Evolutionary conservation across 139 green algal species (phyloP), one percentile per base, ranked within the genome.

Genomic region (Chlorella sp.): DNA sequence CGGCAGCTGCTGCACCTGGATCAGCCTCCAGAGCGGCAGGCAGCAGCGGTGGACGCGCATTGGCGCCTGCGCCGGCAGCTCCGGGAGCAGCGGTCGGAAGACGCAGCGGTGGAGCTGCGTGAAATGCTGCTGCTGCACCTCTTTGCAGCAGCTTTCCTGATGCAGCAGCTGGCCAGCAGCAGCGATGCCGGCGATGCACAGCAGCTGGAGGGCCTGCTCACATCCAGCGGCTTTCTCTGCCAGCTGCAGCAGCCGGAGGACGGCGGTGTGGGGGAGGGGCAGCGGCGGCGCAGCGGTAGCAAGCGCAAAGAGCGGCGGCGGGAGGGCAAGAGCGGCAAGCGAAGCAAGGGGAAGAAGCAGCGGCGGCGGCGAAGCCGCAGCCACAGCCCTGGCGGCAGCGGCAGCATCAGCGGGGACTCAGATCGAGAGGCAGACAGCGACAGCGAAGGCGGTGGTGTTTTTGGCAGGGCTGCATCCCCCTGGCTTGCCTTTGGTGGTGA

Each of bases 51-150:
- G 53, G 71, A 42, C 3, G 71, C 71, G 48, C 71, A 83, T n/a
- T 83, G 85, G 85, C 71, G 21, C 26, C 71, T 83, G 71, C 85
- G 85, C n/a, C 42, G 26, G 40, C 71, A 42, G 85, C 42, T 83
- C 7, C 19, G 9, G 40, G 40, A 37, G 48, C 69, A 83, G 42
- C 71, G 26, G 68, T 28, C 19, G 9, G n/a, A 61, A 3, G 71
- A 32, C 0, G 53, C 71, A 1, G 5, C 21, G 12, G 71, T n/a
- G 34, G 32, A 89, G 71, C 42, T 89, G n/a, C 71, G 34, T 1
- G 42, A 73, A 71, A 16, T 89, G 71, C 85, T 89, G 71, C n/a
- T 89, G 85, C 85, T 83, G 71, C 85, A 89, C 32, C 69, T 89
- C 5, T 83, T 89, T 53, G 85, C 69, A 0, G 71, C 71, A 0